Percentiles rank a stretch among this genome's conserved stretches.
Conservation (phyloP, 1,284 basidiomycete genomes). For the Trichosporon coremiiforme region DNA sequence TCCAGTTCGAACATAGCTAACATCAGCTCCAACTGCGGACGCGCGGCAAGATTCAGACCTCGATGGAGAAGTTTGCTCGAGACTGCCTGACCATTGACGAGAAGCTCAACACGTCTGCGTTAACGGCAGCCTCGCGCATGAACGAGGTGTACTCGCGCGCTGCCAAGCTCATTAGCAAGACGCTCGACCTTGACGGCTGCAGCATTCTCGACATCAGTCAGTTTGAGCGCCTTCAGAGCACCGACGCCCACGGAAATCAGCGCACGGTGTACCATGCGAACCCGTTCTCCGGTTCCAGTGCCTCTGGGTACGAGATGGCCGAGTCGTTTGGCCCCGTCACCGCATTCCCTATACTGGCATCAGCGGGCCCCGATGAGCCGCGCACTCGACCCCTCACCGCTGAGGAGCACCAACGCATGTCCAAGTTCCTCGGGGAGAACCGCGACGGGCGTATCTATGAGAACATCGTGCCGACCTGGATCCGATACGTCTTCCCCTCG, state of each 20-base stretch:
- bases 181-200: slow-evolving; percentile 87
- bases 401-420: slow-evolving; percentile 72
- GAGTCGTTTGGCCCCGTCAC: slow-evolving; percentile 44
- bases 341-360: slow-evolving; percentile 46
- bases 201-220: slow-evolving; percentile 88
- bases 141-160: slow-evolving; percentile 84
- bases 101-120: slow-evolving; percentile 36
- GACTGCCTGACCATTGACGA: slow-evolving; percentile 90
- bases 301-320: slow-evolving; percentile 43
- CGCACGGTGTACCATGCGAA: slow-evolving; percentile 60
- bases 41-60: slow-evolving; percentile 86
- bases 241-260: slow-evolving; percentile 24
- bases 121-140: slow-evolving; percentile 62
- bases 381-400: slow-evolving; percentile 59
- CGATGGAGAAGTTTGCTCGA: slow-evolving; percentile 94
- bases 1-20: too few relatives aligned
- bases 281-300: slow-evolving; percentile 41
- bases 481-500: slow-evolving; percentile 74
- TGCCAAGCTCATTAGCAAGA: slow-evolving; percentile 81
- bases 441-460: slow-evolving; percentile 85
- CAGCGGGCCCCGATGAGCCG: slow-evolving; percentile 35
- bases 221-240: slow-evolving; percentile 75
- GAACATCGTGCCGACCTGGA: slow-evolving; percentile 73
- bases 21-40: slow-evolving; percentile 77
- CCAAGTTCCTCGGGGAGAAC: slow-evolving; percentile 71